These are phyloP conservation scores for Pterocarpus macrocarpus DNA, from an alignment of 306 rosid species.

Conservation along the genomic window DNA sequence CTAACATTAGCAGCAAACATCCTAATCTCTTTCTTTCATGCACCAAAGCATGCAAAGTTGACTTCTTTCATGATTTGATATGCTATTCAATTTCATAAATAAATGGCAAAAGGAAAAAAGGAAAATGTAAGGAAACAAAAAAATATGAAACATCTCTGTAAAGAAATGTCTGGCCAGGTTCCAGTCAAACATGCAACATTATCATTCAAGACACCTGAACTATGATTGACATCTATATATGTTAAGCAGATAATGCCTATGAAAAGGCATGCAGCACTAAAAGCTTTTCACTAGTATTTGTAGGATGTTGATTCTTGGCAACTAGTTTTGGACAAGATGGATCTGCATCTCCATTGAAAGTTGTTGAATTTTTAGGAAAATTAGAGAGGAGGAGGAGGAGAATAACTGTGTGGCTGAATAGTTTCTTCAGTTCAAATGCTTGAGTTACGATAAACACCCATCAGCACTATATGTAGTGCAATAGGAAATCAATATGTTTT, in stretches of 20 bases:
- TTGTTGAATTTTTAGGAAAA: too few species aligned
- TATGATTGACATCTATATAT: background rate
- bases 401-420: too few species aligned
- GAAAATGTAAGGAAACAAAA: background rate
- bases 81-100: background rate
- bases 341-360: background rate
- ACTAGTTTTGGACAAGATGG: background rate
- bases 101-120: slow-evolving; percentile 23
- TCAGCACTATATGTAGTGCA: too few species aligned
- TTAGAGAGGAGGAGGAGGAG: too few species aligned
- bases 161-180: slow-evolving; percentile 8
- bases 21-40: background rate
- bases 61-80: background rate
- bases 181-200: slow-evolving; percentile 9
- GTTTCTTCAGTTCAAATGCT: too few species aligned
- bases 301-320: background rate
- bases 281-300: background rate
- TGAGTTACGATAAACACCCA: too few species aligned
- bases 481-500: too few species aligned
- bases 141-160: background rate
- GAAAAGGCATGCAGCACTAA: slow-evolving; percentile 8
- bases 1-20: background rate
- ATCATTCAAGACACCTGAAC: background rate
- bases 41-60: slow-evolving; percentile 13
- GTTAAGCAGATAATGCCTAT: background rate